Evolutionary conservation across 2,329 filamentous ascomycete species (phyloP).

Genomic region (Fusarium robinianum): DNA sequence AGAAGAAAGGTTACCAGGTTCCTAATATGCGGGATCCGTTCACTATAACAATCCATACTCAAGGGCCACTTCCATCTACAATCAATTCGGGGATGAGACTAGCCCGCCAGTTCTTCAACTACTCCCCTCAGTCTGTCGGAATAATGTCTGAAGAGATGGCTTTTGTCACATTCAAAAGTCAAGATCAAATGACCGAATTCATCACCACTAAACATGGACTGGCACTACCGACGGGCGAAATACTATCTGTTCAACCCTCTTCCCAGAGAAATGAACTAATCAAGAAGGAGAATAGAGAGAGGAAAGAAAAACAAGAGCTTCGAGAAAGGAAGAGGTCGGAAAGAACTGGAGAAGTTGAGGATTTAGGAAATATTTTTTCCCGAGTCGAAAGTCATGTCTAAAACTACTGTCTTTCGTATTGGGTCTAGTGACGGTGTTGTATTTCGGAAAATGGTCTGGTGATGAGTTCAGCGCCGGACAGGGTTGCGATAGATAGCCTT

Average conservation of each 20-base stretch:
- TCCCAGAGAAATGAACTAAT: not conserved
- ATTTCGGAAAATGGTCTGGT: too few relatives aligned
- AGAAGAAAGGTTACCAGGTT: not conserved
- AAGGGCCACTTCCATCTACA: constrained; percentile 2
- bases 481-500: too few relatives aligned
- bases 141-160: not conserved
- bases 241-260: not conserved
- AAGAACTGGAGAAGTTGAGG: not conserved
- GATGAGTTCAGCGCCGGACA: too few relatives aligned
- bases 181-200: constrained; percentile 6
- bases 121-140: not conserved
- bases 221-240: constrained; percentile 3
- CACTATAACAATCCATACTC: constrained; percentile 1
- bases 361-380: constrained; percentile 1
- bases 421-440: too few relatives aligned
- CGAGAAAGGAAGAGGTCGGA: not conserved
- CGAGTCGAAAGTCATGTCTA: too few relatives aligned
- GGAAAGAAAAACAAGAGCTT: not conserved
- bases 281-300: not conserved
- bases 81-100: constrained; percentile 10
- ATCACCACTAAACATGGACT: not conserved
- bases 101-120: constrained; percentile 11
- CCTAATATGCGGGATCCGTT: constrained; percentile 1
- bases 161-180: constrained; percentile 9
- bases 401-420: too few relatives aligned